Evolutionary conservation across 768 basidiomycete genomes (phyloP), one percentile per base, ranked within the genome.

Genomic region (Hemileccinum impolitum): DNA sequence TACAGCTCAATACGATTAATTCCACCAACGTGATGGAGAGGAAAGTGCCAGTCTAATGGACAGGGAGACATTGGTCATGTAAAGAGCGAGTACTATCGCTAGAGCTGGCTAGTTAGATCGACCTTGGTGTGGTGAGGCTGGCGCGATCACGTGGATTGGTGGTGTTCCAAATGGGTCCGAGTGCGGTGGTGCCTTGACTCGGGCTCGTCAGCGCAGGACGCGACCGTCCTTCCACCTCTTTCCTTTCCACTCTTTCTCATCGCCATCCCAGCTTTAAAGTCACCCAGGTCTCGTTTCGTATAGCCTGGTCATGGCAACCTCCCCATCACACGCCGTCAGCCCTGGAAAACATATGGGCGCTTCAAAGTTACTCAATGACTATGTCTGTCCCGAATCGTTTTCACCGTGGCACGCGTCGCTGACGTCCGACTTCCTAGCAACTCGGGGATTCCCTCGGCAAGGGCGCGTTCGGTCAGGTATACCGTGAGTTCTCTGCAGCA

Each of bases 381-480:
- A 82, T 62, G 82, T 84, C 60, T 51, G 79, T 49, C 34, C 30
- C 28, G 28, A 26, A n/a, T 28, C 8, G 9, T 35, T 40, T 43
- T 43, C 18, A 13, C 28, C 6, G 10, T 18, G 42, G 31, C 35
- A 17, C 45, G 37, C 15, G 36, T 50, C 35, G 11, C 26, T 63
- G 46, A 63, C 37, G 3, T 43, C 39, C 31, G 31, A 34, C 49
- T 12, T 43, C 19, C 30, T 54, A 94, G 92, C 94, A 97, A 94
- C 80, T 97, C 40, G 94, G 93, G 17, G 94, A 97, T 64, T 89
- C 87, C 37, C 78, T 97, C n/a, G 94, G 94, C 45, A 94, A 95
- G 68, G 94, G 94, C 60, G 94, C 94, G 42, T 94, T 93, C 62
- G 94, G 91, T n/a, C 91, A 93, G 69, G 94, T 97, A 55, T 97